phyloP scores from a whole-genome alignment of 495 filamentous ascomycete genomes.

The Aspergillus conjunctus region DNA sequence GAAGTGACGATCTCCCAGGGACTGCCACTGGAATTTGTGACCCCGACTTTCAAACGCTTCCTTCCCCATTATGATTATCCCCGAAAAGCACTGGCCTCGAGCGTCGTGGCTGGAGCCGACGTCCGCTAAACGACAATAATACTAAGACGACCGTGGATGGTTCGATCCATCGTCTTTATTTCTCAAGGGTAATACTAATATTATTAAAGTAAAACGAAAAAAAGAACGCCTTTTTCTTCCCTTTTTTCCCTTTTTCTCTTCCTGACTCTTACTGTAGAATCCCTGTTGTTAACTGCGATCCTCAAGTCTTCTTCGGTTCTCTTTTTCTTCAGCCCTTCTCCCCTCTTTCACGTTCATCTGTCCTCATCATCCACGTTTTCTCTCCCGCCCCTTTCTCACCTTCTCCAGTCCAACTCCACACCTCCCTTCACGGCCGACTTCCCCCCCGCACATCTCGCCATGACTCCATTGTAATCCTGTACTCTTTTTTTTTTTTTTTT shows the following conservation, averaged over 20 bases:
- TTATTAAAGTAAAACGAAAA: neutral
- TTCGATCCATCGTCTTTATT: neutral
- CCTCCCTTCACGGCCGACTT: constrained; percentile 6
- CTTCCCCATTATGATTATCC: neutral
- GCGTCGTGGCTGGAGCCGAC: neutral
- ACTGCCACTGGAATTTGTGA: neutral
- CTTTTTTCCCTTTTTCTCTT: neutral
- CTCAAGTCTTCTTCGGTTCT: neutral
- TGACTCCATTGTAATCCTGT: neutral
- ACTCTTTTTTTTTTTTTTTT: neutral
- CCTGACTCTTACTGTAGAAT: too few species aligned
- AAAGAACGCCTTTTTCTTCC: neutral
- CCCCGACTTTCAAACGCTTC: neutral
- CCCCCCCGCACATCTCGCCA: neutral
- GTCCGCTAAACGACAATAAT: neutral
- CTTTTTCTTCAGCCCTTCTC: constrained; percentile 12
- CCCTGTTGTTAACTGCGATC: too few species aligned
- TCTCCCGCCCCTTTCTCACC: neutral
- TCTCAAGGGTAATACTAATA: neutral
- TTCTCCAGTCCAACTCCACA: neutral
- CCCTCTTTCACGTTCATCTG: constrained; percentile 5
- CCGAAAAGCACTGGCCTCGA: neutral
- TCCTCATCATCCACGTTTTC: too few species aligned
- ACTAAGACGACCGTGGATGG: constrained; percentile 7
- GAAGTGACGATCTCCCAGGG: constrained; percentile 15